Base-by-base conservation (phyloP, 495 filamentous ascomycete species). In the Penicillium steckii region DNA sequence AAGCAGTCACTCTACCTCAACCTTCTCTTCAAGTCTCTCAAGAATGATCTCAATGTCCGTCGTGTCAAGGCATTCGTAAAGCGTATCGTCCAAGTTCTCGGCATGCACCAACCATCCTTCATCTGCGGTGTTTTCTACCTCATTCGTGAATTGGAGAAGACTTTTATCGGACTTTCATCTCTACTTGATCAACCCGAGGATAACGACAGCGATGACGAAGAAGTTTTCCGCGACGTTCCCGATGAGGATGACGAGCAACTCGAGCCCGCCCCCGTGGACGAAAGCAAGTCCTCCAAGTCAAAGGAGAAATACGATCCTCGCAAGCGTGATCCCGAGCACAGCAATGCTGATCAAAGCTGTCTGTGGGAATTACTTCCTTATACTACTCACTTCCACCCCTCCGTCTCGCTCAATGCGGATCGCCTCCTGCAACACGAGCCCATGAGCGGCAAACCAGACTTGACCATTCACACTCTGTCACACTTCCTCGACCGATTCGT, bases 401-500 rank as follows among this genome's bases (percentile, higher is more conserved):
- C 95, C 0, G 92, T 97, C n/a, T 83, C 86, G n/a, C 78, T 96
- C 13, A 95, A 89, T 63, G 89, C 92, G 3, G 71, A 71, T 4
- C 78, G 82, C 46, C 75, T 98, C 22, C 65, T 96, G 7, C 70
- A 78, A 21, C 80, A 82, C 45, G 74, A 83, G 53, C 76, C 81
- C 8, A 85, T 88, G 71, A 85, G 87, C 49, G 82, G 86, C 52
- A 96, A 97, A 70, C 92, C 94, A 0, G 93, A 98, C 56, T 72
- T 96, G 42, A 82, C 86, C 0, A 80, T 86, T 33, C 91, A 97
- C 62, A 96, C 89, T 0, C 81, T 98, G 50, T 90, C 88, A 49
- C 87, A 94, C 66, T 98, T 98, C 80, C 80, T 98, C 25, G 94
- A 98, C 70, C 90, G 91, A 55, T 97, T 98, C 68, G 90, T 94